Base-by-base conservation (phyloP, 495 filamentous ascomycete genomes). In the Bacidia gigantensis region DNA sequence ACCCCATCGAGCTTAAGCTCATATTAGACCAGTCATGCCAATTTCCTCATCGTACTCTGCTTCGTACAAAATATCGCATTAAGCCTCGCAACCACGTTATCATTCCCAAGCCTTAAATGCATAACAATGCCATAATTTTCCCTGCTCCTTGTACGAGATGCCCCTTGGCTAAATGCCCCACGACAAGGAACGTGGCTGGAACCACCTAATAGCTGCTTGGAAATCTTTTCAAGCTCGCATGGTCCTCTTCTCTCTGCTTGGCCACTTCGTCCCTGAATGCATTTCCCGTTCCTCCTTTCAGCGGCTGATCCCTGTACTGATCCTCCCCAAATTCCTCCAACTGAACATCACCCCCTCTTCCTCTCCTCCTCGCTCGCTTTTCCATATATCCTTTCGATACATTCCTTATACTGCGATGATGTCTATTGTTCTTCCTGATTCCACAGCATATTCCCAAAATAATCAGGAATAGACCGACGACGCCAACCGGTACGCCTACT, bases 261-360 rank as follows among this genome's bases (percentile, higher is more conserved):
- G 48, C 54, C n/a, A 58, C 48, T 29, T 58, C 56, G 26, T 58
- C 56, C 41, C 40, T 39, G 22, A 58, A 58, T 18, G 53, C 56
- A 26, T 58, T 58, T 10, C 50, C 54, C 18, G 35, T 56, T 12
- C 56, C 56, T 38, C 56, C 56, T 21, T 46, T 51, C 24, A 52
- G 41, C 11, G 56, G 56, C 40, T 58, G 53, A 49, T 58, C 56
- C n/a, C 44, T 32, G 32, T 45, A 38, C 14, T 48, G 48, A 26
- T 42, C 41, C 29, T 35, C 40, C 14, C 53, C 45, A 53, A 56
- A 58, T 1, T 56, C 56, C 29, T 56, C 49, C 40, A 58, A 49
- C 26, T 29, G 41, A 14, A 58, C 56, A 1, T 26, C 56, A 12
- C 56, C 48, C 35, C 49, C 53, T 14, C 21, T 35, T 11, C 56